Base-by-base conservation (phyloP, 768 basidiomycete genomes). In the Dioszegia hungarica region DNA sequence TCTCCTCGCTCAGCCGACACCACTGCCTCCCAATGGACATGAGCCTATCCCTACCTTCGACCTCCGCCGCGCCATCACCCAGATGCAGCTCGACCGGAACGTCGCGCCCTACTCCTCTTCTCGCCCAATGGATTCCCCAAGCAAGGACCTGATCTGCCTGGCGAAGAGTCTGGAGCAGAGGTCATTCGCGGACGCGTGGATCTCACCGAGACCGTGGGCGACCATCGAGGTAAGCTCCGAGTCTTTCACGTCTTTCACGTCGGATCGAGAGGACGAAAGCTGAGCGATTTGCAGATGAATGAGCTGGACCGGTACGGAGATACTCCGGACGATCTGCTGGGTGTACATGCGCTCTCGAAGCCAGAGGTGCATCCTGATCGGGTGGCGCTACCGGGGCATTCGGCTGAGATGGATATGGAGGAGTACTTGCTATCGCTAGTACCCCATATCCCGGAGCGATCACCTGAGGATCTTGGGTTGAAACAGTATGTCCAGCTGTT, bases 61-160 rank as follows among this genome's bases (percentile, higher is more conserved):
- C 79, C 79, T 92, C 44, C 79, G 90, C 57, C 79, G 80, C 61
- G 79, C 83, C 20, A 84, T 90, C 59, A 80, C 81, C 66, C 73
- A 80, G 49, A 78, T 90, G 52, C 86, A 90, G 76, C 75, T 85
- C 57, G 66, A 72, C 36, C n/a, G n/a, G n/a, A n/a, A n/a, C n/a
- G n/a, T n/a, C n/a, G n/a, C n/a, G n/a, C n/a, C n/a, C n/a, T n/a
- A n/a, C n/a, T n/a, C 44, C 9, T 19, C 20, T 3, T 20, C 43
- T 33, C 14, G 20, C 47, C 37, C 25, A n/a, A n/a, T n/a, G n/a
- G n/a, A n/a, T n/a, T n/a, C n/a, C n/a, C n/a, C n/a, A n/a, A n/a
- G n/a, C n/a, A n/a, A n/a, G n/a, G n/a, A n/a, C n/a, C n/a, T n/a
- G n/a, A n/a, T n/a, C n/a, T n/a, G n/a, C n/a, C n/a, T n/a, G n/a